phyloP scores from a whole-genome alignment of 1,284 basidiomycete genomes.

The Trichosporon asahii region DNA sequence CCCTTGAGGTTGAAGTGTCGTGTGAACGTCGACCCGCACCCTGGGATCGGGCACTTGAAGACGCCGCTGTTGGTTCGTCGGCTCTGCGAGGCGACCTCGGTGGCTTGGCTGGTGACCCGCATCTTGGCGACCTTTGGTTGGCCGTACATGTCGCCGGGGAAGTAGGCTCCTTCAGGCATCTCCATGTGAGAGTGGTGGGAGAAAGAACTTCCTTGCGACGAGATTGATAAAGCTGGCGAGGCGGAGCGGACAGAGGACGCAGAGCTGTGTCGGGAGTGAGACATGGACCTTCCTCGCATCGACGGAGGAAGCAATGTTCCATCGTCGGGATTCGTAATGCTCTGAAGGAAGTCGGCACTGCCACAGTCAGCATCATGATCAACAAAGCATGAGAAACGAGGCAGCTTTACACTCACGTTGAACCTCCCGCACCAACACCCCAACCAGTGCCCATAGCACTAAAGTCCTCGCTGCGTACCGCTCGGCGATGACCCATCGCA shows the following conservation, averaged over 20 bases:
- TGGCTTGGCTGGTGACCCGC: slow-evolving; percentile 88
- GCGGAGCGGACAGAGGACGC: slow-evolving; percentile 42
- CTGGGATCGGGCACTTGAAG: slow-evolving; percentile 81
- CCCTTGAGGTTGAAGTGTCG: slow-evolving; percentile 62
- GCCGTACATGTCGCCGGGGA: neutral
- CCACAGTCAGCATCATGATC: slow-evolving; percentile 16
- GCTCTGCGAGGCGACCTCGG: slow-evolving; percentile 84
- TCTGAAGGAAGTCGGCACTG: slow-evolving; percentile 47
- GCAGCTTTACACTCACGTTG: slow-evolving; percentile 40
- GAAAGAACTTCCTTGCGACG: slow-evolving; percentile 44
- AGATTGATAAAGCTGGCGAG: slow-evolving; percentile 45
- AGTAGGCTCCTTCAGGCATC: slow-evolving; percentile 37
- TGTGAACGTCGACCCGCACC: slow-evolving; percentile 93
- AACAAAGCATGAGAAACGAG: neutral
- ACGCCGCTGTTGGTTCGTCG: slow-evolving; percentile 83
- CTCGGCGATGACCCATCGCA: slow-evolving; percentile 36
- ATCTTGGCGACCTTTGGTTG: slow-evolving; percentile 69
- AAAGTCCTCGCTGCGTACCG: slow-evolving; percentile 47
- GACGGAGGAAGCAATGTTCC: slow-evolving; percentile 46
- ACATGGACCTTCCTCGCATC: slow-evolving; percentile 33
- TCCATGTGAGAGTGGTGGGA: slow-evolving; percentile 42
- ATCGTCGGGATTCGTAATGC: slow-evolving; percentile 45
- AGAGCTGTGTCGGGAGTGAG: slow-evolving; percentile 45
- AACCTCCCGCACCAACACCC: slow-evolving; percentile 45
- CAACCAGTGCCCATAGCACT: slow-evolving; percentile 41